These are phyloP conservation scores for Cladosporium sp. DNA, from an alignment of 2,329 filamentous ascomycete genomes.

Conservation along the genomic window DNA sequence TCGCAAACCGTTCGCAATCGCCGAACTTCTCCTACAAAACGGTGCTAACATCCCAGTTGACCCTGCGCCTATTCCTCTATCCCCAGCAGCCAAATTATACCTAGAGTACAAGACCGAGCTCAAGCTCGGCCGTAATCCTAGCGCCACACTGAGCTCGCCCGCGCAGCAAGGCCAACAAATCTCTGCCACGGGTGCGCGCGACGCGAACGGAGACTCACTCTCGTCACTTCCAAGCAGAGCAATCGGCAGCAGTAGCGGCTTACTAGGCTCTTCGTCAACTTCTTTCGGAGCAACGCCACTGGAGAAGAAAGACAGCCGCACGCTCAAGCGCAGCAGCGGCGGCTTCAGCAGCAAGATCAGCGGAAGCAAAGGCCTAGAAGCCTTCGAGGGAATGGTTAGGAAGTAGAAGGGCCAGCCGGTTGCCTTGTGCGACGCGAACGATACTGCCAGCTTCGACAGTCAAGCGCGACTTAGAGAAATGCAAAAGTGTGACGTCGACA, in stretches of 20 bases:
- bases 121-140: constrained; percentile 37
- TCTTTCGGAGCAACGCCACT: constrained; percentile 9
- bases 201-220: constrained; percentile 55
- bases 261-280: neutral
- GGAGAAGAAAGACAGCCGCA: constrained; percentile 13
- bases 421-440: constrained; percentile 5
- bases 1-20: constrained; percentile 72
- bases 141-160: neutral
- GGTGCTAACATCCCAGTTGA: constrained; percentile 80
- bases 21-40: constrained; percentile 89
- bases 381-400: constrained; percentile 34
- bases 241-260: constrained; percentile 40
- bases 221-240: constrained; percentile 60
- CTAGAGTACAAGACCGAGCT: constrained; percentile 71
- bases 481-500: constrained; percentile 4
- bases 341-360: constrained; percentile 12
- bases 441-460: neutral
- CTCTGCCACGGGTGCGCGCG: constrained; percentile 24
- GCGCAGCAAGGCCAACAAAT: constrained; percentile 6
- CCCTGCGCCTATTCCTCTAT: constrained; percentile 80
- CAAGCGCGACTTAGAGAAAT: neutral
- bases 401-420: constrained; percentile 29
- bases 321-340: constrained; percentile 10
- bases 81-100: constrained; percentile 76
- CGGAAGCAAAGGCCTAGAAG: constrained; percentile 29